Base-by-base conservation (phyloP, 2,329 filamentous ascomycete genomes). In the Pseudodiploospora longispora region DNA sequence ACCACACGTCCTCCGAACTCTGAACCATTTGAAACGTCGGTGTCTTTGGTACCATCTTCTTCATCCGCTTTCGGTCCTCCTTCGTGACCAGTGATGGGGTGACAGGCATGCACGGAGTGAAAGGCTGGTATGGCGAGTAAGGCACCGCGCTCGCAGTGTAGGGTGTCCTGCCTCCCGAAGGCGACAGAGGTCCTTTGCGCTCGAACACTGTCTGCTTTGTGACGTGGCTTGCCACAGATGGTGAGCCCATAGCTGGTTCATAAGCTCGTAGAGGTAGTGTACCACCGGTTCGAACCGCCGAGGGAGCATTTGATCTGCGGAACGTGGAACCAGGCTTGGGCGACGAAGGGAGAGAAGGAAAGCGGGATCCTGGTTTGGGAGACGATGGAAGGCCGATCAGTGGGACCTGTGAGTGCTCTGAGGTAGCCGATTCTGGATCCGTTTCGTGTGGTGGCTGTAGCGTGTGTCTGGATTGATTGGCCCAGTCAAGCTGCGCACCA, bases 61-160 rank as follows among this genome's bases (percentile, higher is more conserved):
- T 78, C 72, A 80, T 81, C 59, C 75, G 71, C 72, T 83, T 87
- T 29, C 84, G 68, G 57, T 90, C 85, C 49, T 78, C 76, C 61
- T 74, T 79, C 27, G 80, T 87, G 10, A 87, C 80, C 38, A 91
- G 65, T 19, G 78, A 79, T n/a, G 86, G 85, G 30, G 86, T 89
- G 40, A 90, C 78, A 1, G 86, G 86, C 41, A 88, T 75, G 39
- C 86, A 71, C 1, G 85, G 84, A 6, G 82, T 85, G 59, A 82
- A 86, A 1, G 86, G 86, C 68, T 90, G 86, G 54, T 90, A 91
- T 0, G 86, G 84, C 44, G 78, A 80, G 62, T 90, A 90, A 2
- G 85, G 85, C 27, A 82, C 75, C 1, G 78, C 72, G 27, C 70
- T 72, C 4, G 76, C 78, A 2, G 75, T 80, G 59, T 69, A 76